Base-by-base conservation (phyloP, 2,329 filamentous ascomycete species). In the Ceratocystis variospora region DNA sequence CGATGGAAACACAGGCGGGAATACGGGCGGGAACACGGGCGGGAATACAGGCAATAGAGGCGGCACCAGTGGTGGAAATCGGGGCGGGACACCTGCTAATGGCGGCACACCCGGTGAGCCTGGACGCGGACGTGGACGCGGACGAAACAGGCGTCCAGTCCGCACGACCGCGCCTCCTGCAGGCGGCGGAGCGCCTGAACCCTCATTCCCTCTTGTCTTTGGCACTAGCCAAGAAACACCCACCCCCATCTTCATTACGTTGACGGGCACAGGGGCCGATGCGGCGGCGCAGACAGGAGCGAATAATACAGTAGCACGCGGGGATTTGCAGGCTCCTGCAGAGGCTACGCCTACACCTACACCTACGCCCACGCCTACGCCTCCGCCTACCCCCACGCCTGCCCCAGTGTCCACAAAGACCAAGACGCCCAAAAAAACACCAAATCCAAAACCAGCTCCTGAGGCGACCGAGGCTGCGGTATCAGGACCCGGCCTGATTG, bases 241-340 rank as follows among this genome's bases (percentile, higher is more conserved):
- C 15, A 67, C 62, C 50, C 66, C 66, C 5, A 67, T 67, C 25
- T 19, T 67, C 62, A 37, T 63, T 8, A 62, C 66, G 25, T n/a
- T 65, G 10, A 19, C 63, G 28, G 46, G 57, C 19, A 33, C 53
- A 5, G 45, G 8, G 8, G 33, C 55, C 17, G 33, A 31, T 10
- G 5, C 44, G 25, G 25, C 45, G 25, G 33, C 12, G 41, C 19
- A 37, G 19, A 62, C 65, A 10, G 44, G 28, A 28, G 48, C 62
- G 0, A 50, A 41, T 31, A 64, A 19, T 25, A 57, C 46, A 22
- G 22, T 48, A 10, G 28, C 61, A 45, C 44, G 22, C 44, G 44
- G 22, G 4, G 5, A 22, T 15, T 6, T 48, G 44, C 44, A 15
- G 12, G 15, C n/a, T 3, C 22, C 46, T 46, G 22, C 44, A 31